Conservation (phyloP, 2,329 filamentous ascomycete species). For the Didymella exigua region DNA sequence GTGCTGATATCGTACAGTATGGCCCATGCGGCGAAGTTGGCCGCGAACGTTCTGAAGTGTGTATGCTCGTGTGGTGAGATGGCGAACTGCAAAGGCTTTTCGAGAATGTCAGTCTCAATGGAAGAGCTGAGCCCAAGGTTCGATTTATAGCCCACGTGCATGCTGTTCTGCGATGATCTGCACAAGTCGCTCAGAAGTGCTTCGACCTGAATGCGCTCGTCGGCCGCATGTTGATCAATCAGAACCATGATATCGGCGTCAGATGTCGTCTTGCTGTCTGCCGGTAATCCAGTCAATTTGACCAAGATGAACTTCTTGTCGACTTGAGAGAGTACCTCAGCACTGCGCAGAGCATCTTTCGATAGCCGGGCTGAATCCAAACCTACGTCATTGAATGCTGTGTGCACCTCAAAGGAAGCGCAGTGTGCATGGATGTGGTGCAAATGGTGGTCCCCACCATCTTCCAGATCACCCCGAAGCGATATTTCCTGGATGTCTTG, state of each 20-base stretch:
- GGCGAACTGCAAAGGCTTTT: slow-evolving; percentile 67
- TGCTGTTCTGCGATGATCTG: slow-evolving; percentile 19
- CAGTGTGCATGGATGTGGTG: slow-evolving; percentile 13
- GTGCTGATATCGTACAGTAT: slow-evolving; percentile 65
- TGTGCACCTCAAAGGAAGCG: slow-evolving; percentile 20
- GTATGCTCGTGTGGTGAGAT: slow-evolving; percentile 64
- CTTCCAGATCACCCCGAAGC: slow-evolving; percentile 17
- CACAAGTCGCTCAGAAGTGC: slow-evolving; percentile 67
- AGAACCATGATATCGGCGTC: slow-evolving; percentile 65
- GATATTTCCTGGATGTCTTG: slow-evolving; percentile 50
- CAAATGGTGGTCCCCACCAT: slow-evolving; percentile 5
- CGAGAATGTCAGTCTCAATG: slow-evolving; percentile 45
- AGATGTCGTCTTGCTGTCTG: neutral
- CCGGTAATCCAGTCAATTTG: slow-evolving; percentile 54
- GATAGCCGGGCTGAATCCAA: slow-evolving; percentile 56
- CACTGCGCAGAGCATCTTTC: slow-evolving; percentile 57
- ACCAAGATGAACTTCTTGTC: slow-evolving; percentile 88
- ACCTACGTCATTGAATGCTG: slow-evolving; percentile 35
- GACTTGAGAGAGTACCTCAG: slow-evolving; percentile 78
- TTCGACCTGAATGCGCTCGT: slow-evolving; percentile 85
- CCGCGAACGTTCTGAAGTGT: slow-evolving; percentile 61
- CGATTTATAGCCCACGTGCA: slow-evolving; percentile 30
- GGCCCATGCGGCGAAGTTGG: slow-evolving; percentile 75
- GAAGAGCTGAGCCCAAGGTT: slow-evolving; percentile 39
- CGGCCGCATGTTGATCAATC: slow-evolving; percentile 92